phyloP scores from a whole-genome alignment of 2,329 filamentous ascomycete species.

The Purpureocillium takamizusanense region DNA sequence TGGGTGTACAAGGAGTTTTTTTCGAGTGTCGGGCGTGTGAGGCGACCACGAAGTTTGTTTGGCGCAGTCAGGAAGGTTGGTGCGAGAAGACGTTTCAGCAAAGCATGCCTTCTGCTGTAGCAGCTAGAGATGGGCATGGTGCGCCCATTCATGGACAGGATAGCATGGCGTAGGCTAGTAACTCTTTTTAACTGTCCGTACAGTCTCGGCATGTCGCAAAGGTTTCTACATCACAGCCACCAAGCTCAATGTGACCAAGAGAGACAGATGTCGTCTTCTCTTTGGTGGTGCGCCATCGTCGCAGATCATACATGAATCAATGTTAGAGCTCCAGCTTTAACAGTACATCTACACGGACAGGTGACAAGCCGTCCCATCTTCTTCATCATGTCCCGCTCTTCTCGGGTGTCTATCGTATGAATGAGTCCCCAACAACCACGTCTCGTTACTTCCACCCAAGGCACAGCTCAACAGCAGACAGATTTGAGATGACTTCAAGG shows the following conservation, averaged over 20 bases:
- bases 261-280: background rate
- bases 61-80: no score
- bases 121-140: background rate
- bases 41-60: no score
- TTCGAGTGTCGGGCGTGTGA: no score
- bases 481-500: no score
- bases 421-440: no score
- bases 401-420: background rate
- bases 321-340: constrained; percentile 7
- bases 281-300: constrained; percentile 7
- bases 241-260: background rate
- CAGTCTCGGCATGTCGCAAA: no score
- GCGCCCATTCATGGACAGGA: background rate
- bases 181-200: background rate
- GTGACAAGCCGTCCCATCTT: background rate
- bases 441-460: no score
- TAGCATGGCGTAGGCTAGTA: background rate
- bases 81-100: no score
- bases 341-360: constrained; percentile 1
- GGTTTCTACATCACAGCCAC: no score
- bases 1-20: background rate
- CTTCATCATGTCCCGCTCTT: constrained; percentile 3
- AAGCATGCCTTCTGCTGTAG: no score
- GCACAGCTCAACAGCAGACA: no score
- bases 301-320: constrained; percentile 15